These are phyloP conservation scores for Geum urbanum DNA, from an alignment of 306 rosid genomes.

Conservation along the genomic window DNA sequence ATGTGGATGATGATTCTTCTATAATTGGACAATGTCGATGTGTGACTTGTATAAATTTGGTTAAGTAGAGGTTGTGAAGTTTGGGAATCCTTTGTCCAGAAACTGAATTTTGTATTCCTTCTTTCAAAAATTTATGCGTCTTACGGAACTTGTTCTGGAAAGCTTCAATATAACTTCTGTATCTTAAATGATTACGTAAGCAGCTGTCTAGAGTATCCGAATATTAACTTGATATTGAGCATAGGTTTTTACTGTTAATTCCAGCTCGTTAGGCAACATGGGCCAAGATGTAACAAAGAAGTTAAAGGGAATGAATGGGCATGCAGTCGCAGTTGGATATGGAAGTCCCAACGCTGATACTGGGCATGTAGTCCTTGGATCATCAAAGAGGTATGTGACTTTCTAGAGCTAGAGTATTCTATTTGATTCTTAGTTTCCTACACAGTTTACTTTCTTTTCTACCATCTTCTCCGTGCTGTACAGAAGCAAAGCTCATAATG, in stretches of 20 bases:
- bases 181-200: neutral
- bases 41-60: neutral
- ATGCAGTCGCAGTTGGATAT: constrained; percentile 17
- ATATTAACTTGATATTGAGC: neutral
- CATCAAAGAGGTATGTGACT: constrained; percentile 18
- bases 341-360: constrained; percentile 16
- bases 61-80: neutral
- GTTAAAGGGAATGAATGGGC: constrained; percentile 19
- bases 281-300: constrained; percentile 23
- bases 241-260: constrained; percentile 6
- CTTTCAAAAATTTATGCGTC: neutral
- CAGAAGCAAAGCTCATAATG: neutral
- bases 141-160: neutral
- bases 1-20: constrained; percentile 2
- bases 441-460: neutral
- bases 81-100: neutral
- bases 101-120: neutral
- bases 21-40: neutral
- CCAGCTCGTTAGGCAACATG: constrained; percentile 20
- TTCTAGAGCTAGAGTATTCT: neutral
- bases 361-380: constrained; percentile 8
- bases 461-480: too few relatives aligned
- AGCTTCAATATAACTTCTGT: too few relatives aligned
- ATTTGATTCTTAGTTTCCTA: neutral
- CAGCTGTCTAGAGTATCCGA: constrained; percentile 11